phyloP scores from a whole-genome alignment of 2,329 filamentous ascomycete species.

The Pseudogymnoascus sp. region DNA sequence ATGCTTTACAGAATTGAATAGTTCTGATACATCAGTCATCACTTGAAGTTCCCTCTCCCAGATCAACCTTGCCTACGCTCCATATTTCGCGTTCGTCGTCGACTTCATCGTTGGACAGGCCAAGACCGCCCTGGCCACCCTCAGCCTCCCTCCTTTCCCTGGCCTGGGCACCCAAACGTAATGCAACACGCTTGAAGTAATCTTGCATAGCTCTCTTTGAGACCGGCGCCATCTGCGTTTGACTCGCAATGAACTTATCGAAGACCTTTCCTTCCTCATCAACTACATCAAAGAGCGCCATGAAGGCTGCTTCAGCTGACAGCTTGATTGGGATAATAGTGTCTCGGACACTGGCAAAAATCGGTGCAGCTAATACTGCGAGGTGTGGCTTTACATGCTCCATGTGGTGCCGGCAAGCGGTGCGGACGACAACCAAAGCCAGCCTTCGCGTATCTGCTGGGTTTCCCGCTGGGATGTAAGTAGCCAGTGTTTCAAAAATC shows the following conservation, averaged over 20 bases:
- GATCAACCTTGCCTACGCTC: conserved; percentile 87
- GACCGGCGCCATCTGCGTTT: conserved; percentile 59
- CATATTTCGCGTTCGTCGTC: conserved; percentile 95
- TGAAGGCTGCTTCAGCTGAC: conserved; percentile 87
- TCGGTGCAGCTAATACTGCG: conserved; percentile 67
- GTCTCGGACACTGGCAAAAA: conserved; percentile 88
- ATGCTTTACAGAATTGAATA: background rate
- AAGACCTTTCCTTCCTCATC: conserved; percentile 82
- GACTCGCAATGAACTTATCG: conserved; percentile 77
- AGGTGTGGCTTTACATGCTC: conserved; percentile 79
- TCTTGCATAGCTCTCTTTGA: conserved; percentile 88
- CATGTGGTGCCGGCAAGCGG: conserved; percentile 70
- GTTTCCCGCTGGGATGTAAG: conserved; percentile 68
- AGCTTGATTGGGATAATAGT: conserved; percentile 91
- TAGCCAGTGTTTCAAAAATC: conserved; percentile 72
- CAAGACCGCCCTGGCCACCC: conserved; percentile 78
- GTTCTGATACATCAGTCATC: conserved; percentile 16
- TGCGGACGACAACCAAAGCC: conserved; percentile 80
- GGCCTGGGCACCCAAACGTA: conserved; percentile 78
- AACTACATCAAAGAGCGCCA: conserved; percentile 83
- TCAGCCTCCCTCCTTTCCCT: conserved; percentile 87
- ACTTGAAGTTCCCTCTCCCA: conserved; percentile 48
- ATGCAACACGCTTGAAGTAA: conserved; percentile 90
- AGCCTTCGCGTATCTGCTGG: conserved; percentile 79
- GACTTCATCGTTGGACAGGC: conserved; percentile 80